phyloP scores from a whole-genome alignment of 495 filamentous ascomycete species.

The Clavariopsis aquatica region DNA sequence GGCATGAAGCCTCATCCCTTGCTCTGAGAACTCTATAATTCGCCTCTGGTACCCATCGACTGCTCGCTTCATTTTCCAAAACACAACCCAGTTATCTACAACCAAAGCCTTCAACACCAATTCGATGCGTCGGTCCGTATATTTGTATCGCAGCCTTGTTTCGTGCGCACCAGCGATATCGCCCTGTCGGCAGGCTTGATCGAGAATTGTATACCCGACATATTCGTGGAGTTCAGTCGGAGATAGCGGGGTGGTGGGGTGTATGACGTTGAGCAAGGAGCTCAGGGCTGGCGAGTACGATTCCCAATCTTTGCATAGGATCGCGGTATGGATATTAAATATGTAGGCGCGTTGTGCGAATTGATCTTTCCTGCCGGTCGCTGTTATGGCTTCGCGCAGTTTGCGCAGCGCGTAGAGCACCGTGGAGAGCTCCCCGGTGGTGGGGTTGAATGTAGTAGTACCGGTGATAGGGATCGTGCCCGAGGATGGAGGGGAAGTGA shows the following conservation, averaged over 20 bases:
- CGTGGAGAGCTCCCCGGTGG: conserved; percentile 57
- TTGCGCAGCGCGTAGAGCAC: conserved; percentile 81
- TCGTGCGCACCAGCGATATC: conserved; percentile 71
- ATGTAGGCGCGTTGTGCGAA: conserved; percentile 53
- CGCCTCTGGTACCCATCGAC: conserved; percentile 75
- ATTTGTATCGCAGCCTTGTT: conserved; percentile 56
- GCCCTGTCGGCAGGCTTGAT: conserved; percentile 81
- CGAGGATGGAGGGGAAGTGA: conserved; percentile 1
- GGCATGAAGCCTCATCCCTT: conserved; percentile 66
- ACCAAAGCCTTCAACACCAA: conserved; percentile 68
- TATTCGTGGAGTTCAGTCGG: conserved; percentile 73
- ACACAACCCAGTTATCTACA: conserved; percentile 78
- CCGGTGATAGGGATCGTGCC: conserved; percentile 22
- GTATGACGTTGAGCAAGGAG: conserved; percentile 71
- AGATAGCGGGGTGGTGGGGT: conserved; percentile 63
- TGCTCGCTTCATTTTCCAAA: conserved; percentile 66
- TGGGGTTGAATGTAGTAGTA: conserved; percentile 37
- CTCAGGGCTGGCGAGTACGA: conserved; percentile 88
- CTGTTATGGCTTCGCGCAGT: conserved; percentile 83
- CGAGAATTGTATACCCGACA: conserved; percentile 76
- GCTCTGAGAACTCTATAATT: conserved; percentile 78
- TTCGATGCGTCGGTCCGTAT: conserved; percentile 64
- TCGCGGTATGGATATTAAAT: conserved; percentile 80
- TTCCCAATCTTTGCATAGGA: conserved; percentile 75
- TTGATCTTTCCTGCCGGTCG: conserved; percentile 63